These are phyloP conservation scores for Pterocarpus santalinus DNA, from an alignment of 306 rosid genomes.

Conservation along the genomic window DNA sequence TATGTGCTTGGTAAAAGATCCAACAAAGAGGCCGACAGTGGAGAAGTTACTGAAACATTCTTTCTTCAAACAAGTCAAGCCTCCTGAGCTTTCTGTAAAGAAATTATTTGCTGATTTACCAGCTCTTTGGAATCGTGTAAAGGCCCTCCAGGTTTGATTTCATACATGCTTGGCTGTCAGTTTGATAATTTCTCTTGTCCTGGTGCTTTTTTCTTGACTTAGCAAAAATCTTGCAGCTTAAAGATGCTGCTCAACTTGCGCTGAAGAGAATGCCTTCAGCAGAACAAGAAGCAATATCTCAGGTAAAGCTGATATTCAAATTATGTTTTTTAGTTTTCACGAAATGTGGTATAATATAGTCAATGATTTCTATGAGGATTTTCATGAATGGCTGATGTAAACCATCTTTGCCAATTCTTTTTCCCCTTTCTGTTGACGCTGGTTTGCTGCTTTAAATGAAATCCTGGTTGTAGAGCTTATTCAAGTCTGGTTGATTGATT, in stretches of 20 bases:
- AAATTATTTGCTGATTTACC: slow-evolving; percentile 91
- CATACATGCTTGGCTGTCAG: slow-evolving; percentile 26
- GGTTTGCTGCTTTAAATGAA: slow-evolving; percentile 29
- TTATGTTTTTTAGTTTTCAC: slow-evolving; percentile 18
- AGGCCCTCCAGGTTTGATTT: slow-evolving; percentile 85
- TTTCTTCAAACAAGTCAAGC: slow-evolving; percentile 87
- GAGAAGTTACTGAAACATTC: slow-evolving; percentile 93
- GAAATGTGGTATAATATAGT: not conserved
- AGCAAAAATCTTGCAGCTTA: slow-evolving; percentile 63
- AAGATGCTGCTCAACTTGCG: slow-evolving; percentile 97
- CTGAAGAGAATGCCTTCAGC: slow-evolving; percentile 97
- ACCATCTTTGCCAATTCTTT: not conserved
- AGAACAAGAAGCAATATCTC: slow-evolving; percentile 98
- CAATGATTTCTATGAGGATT: not conserved
- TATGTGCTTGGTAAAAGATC: slow-evolving; percentile 99
- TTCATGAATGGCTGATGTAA: not conserved
- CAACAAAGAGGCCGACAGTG: slow-evolving; percentile 92
- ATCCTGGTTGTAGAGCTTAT: slow-evolving; percentile 10
- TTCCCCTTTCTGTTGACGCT: slow-evolving; percentile 11
- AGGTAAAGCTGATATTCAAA: slow-evolving; percentile 55
- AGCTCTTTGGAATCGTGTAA: slow-evolving; percentile 93
- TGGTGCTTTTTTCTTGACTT: slow-evolving; percentile 44
- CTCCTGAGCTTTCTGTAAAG: slow-evolving; percentile 93
- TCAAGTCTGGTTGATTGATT: slow-evolving; percentile 26
- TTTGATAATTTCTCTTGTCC: slow-evolving; percentile 41